phyloP scores from a whole-genome alignment of 176 grass and related monocot genomes.

The Carex cristatella region DNA sequence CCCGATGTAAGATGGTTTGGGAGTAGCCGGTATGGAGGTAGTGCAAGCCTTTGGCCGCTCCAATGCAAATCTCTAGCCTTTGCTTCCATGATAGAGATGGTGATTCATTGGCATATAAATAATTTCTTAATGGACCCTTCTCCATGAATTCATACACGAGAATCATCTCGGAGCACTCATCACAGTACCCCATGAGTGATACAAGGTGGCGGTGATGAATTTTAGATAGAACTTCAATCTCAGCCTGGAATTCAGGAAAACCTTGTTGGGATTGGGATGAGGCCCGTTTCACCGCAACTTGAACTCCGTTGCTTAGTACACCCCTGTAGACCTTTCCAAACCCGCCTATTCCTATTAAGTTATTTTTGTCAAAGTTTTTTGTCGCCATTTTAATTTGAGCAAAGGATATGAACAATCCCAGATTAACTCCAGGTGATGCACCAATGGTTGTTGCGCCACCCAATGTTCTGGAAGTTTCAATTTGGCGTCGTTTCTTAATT shows the following conservation, averaged over 20 bases:
- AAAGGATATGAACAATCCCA: constrained; percentile 38
- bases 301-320: constrained; percentile 35
- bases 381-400: constrained; percentile 44
- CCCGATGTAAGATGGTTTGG: constrained; percentile 40
- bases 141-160: constrained; percentile 82
- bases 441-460: background rate
- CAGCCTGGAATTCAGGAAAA: constrained; percentile 51
- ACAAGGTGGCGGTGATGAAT: constrained; percentile 70
- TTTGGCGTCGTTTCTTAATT: background rate
- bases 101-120: constrained; percentile 44
- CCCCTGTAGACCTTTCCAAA: constrained; percentile 73
- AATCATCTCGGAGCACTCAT: constrained; percentile 70
- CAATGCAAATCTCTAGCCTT: constrained; percentile 63
- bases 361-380: constrained; percentile 40
- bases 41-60: constrained; percentile 41
- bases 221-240: constrained; percentile 67
- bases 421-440: constrained; percentile 15
- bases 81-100: constrained; percentile 45
- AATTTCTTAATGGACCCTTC: constrained; percentile 53
- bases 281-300: constrained; percentile 64
- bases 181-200: constrained; percentile 63
- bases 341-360: constrained; percentile 49
- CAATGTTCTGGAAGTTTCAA: constrained; percentile 25
- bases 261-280: constrained; percentile 38
- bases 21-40: constrained; percentile 47